These are phyloP conservation scores for Phytophthora rubi DNA, from an alignment of 352 stramenopile species.

Conservation along the genomic window DNA sequence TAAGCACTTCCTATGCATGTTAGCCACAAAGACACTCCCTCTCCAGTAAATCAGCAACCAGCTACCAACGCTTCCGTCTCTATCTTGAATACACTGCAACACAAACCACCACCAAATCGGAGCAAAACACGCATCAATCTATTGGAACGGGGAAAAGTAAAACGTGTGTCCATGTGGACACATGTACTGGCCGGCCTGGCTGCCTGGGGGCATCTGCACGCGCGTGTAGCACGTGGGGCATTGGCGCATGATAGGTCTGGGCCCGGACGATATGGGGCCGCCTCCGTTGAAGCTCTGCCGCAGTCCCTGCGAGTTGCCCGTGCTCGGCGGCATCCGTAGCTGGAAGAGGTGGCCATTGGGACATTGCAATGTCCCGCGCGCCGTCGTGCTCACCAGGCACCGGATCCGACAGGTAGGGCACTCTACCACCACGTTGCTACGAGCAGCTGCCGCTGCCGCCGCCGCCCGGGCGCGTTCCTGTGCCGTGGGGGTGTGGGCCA, in stretches of 20 bases:
- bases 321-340: slow-evolving; percentile 62
- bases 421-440: slow-evolving; percentile 80
- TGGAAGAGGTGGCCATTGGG: slow-evolving; percentile 81
- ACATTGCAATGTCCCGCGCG: slow-evolving; percentile 74
- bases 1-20: slow-evolving; percentile 5
- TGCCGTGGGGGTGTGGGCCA: slow-evolving; percentile 77
- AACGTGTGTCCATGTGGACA: slow-evolving; percentile 89
- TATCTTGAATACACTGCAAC: slow-evolving; percentile 18
- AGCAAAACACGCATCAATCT: slow-evolving; percentile 33
- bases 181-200: slow-evolving; percentile 89
- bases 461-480: slow-evolving; percentile 68
- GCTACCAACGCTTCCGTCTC: slow-evolving; percentile 3
- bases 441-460: slow-evolving; percentile 51
- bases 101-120: slow-evolving; percentile 2
- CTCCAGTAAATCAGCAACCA: slow-evolving; percentile 1
- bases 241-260: slow-evolving; percentile 80
- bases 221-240: slow-evolving; percentile 89
- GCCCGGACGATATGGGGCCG: slow-evolving; percentile 28
- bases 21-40: neutral
- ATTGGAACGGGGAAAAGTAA: slow-evolving; percentile 79
- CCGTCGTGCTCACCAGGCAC: slow-evolving; percentile 78
- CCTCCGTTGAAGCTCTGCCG: slow-evolving; percentile 44
- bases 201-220: slow-evolving; percentile 87
- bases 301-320: slow-evolving; percentile 49
- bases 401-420: slow-evolving; percentile 77